Evolutionary conservation across 345 rosid species (phyloP).

Genomic region (Eucalyptus shirleyi): DNA sequence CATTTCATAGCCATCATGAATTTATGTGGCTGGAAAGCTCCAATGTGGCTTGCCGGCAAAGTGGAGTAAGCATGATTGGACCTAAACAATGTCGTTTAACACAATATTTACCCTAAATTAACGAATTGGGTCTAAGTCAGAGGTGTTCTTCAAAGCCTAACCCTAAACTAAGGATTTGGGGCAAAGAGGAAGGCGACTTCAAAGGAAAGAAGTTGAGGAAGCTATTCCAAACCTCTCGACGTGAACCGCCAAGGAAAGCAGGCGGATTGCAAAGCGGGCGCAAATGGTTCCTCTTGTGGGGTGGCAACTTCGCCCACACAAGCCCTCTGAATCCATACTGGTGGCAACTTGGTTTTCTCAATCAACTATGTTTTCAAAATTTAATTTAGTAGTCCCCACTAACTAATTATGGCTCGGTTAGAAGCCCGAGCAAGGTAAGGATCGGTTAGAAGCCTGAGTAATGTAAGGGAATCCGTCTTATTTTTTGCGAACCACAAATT

Average conservation of each 20-base stretch:
- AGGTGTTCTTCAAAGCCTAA: background rate
- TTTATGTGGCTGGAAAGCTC: background rate
- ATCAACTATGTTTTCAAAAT: background rate
- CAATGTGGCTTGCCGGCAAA: fast-evolving
- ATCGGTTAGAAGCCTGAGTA: too few relatives aligned
- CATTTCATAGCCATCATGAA: background rate
- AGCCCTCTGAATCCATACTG: background rate
- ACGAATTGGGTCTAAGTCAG: background rate
- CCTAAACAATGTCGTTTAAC: background rate
- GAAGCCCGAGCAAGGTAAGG: too few relatives aligned
- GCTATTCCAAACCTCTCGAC: background rate
- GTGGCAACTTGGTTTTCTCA: background rate
- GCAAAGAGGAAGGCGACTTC: background rate
- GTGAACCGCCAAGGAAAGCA: background rate
- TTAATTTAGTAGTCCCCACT: background rate
- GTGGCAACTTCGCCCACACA: background rate
- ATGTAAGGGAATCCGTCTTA: fast-evolving
- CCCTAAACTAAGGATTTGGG: background rate
- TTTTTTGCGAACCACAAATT: fast-evolving
- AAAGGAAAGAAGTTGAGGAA: background rate
- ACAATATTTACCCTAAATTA: background rate
- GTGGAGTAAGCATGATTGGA: background rate
- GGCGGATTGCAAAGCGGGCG: background rate
- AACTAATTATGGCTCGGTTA: too few relatives aligned
- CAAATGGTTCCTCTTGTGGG: background rate